Conservation (phyloP, 1,284 basidiomycete species). For the Wolfiporia cocos region DNA sequence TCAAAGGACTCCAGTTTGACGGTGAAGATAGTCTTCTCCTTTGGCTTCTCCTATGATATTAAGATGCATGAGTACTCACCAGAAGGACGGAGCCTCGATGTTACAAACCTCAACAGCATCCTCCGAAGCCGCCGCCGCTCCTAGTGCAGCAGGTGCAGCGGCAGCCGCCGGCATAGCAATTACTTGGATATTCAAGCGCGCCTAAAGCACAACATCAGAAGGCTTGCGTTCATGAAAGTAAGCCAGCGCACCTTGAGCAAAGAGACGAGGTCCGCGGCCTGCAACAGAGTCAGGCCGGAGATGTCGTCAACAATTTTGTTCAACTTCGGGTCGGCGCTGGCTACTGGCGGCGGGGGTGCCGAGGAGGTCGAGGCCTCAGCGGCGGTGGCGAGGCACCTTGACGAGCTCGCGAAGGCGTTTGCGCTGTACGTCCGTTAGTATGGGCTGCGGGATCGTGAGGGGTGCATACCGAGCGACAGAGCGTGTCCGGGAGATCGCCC, state of each 20-base stretch:
- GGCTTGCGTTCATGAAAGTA: neutral
- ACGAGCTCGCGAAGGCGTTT: constrained; percentile 18
- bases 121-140: constrained; percentile 52
- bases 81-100: no score
- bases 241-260: constrained; percentile 72
- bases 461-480: constrained; percentile 30
- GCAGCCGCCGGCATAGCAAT: constrained; percentile 88
- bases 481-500: constrained; percentile 37
- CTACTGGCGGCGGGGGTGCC: constrained; percentile 30
- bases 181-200: constrained; percentile 95
- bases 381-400: constrained; percentile 33
- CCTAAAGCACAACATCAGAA: constrained; percentile 37
- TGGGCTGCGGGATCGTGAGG: no score
- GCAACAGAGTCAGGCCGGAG: constrained; percentile 83
- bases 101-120: constrained; percentile 57
- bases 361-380: constrained; percentile 37
- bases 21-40: constrained; percentile 98
- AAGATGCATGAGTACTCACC: neutral
- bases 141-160: constrained; percentile 51
- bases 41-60: constrained; percentile 78
- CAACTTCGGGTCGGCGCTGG: constrained; percentile 65
- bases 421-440: constrained; percentile 9
- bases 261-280: constrained; percentile 95
- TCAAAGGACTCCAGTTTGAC: constrained; percentile 94
- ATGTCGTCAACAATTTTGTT: constrained; percentile 91